These are phyloP conservation scores for Saccharomyces hybrid DNA, from an alignment of 1,139 yeast genomes.

Conservation along the genomic window DNA sequence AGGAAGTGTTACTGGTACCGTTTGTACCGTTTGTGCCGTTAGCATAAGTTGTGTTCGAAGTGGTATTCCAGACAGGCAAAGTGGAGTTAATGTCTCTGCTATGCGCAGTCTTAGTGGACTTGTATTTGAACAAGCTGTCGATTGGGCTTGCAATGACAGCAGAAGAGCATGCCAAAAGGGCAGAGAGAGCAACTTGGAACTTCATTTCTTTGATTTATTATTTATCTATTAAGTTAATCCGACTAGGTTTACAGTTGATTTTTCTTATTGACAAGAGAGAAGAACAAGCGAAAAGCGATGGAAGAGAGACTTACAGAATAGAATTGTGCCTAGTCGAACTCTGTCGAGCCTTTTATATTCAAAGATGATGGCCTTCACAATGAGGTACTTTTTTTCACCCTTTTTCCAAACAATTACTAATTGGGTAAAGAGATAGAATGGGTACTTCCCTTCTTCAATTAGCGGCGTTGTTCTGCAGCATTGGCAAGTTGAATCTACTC, in stretches of 20 bases:
- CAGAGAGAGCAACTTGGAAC: constrained; percentile 10
- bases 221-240: background rate
- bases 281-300: background rate
- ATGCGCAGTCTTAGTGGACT: background rate
- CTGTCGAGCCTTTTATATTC: background rate
- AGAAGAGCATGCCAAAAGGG: constrained; percentile 16
- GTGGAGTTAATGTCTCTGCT: background rate
- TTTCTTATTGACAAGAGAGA: background rate
- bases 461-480: background rate
- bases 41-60: constrained; percentile 2
- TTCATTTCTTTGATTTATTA: constrained; percentile 8
- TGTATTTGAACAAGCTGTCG: constrained; percentile 6
- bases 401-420: background rate
- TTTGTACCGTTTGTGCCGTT: constrained; percentile 12
- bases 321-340: background rate
- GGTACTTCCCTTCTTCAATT: background rate
- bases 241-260: background rate
- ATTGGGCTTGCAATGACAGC: constrained; percentile 19
- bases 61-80: background rate
- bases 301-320: background rate
- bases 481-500: background rate
- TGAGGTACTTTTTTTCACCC: constrained; percentile 1
- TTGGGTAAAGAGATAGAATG: background rate
- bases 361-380: background rate
- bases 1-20: too few species aligned